A percentile compares a stretch with the other conserved stretches of the same genome.
Evolutionary conservation across 257 asterid genomes (phyloP).

Genomic region (Solanum verrucosum): DNA sequence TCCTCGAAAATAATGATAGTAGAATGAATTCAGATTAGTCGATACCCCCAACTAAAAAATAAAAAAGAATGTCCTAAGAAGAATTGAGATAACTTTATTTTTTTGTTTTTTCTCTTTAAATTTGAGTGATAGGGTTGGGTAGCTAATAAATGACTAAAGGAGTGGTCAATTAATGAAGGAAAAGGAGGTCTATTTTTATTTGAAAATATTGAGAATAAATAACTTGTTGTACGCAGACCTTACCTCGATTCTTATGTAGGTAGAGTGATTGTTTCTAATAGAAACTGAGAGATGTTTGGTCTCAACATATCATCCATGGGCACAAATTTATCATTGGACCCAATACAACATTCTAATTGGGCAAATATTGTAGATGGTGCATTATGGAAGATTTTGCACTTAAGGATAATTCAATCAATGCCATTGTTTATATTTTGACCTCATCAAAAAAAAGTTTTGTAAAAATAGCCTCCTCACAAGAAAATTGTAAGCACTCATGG

Average conservation of each 20-base stretch:
- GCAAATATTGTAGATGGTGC: not conserved
- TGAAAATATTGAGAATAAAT: not conserved
- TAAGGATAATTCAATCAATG: not conserved
- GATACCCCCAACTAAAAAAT: too few species aligned
- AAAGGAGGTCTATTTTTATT: conserved; percentile 8
- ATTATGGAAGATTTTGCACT: not conserved
- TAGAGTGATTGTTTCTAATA: not conserved
- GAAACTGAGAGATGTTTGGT: not conserved
- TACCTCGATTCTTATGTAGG: not conserved
- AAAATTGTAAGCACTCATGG: not conserved
- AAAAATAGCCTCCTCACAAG: not conserved
- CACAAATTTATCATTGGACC: not conserved
- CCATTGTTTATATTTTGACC: not conserved
- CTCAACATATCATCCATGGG: not conserved
- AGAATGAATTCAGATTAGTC: not conserved
- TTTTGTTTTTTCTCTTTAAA: not conserved
- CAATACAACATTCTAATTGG: not conserved
- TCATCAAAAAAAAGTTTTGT: not conserved
- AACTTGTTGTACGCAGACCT: not conserved
- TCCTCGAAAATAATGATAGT: not conserved
- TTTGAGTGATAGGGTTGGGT: not conserved
- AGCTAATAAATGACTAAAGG: not conserved
- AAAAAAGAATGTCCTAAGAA: not conserved
- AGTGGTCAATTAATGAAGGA: conserved; percentile 9
- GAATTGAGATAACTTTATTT: conserved; percentile 9